A percentile compares a stretch with the other conserved stretches of the same genome.
Conservation (phyloP, 805 yeast species). For the Wickerhamomyces bisporus region DNA sequence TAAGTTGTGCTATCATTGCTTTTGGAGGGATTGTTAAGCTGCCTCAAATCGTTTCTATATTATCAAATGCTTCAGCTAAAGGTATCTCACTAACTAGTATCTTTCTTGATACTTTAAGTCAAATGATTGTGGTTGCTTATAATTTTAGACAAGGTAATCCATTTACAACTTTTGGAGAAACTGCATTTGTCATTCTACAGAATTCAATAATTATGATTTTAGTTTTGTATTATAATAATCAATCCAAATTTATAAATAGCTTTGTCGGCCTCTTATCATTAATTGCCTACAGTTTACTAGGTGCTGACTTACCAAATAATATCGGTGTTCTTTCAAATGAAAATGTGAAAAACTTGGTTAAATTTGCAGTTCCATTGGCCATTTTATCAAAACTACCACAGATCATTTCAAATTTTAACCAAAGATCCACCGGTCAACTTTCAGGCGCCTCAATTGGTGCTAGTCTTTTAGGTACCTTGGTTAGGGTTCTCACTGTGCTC, state of each 20-base stretch:
- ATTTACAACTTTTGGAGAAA: slow-evolving; percentile 36
- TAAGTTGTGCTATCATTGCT: slow-evolving; percentile 32
- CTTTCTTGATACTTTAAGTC: slow-evolving; percentile 30
- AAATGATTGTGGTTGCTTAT: slow-evolving; percentile 31
- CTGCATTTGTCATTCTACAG: slow-evolving; percentile 31
- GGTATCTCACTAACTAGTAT: slow-evolving; percentile 31
- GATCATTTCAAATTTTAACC: slow-evolving; percentile 29
- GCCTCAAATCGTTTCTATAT: slow-evolving; percentile 34
- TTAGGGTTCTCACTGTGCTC: slow-evolving; percentile 35
- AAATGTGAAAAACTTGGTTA: slow-evolving; percentile 23
- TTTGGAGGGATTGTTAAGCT: slow-evolving; percentile 34
- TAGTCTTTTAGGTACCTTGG: slow-evolving; percentile 32
- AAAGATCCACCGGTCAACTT: slow-evolving; percentile 38
- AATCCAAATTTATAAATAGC: slow-evolving; percentile 12
- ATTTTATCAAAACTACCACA: slow-evolving; percentile 37
- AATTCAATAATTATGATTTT: slow-evolving; percentile 28
- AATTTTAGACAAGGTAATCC: slow-evolving; percentile 30
- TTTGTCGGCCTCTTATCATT: slow-evolving; percentile 17
- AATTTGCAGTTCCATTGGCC: slow-evolving; percentile 31
- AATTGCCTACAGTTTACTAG: slow-evolving; percentile 18
- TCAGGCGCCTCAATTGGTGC: slow-evolving; percentile 33
- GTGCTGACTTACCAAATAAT: slow-evolving; percentile 9
- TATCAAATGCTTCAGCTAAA: slow-evolving; percentile 26
- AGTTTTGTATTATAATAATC: slow-evolving; percentile 20
- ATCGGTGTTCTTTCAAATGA: slow-evolving; percentile 20